Base-by-base conservation (phyloP, 2,329 filamentous ascomycete genomes). In the Diaporthe sp. region DNA sequence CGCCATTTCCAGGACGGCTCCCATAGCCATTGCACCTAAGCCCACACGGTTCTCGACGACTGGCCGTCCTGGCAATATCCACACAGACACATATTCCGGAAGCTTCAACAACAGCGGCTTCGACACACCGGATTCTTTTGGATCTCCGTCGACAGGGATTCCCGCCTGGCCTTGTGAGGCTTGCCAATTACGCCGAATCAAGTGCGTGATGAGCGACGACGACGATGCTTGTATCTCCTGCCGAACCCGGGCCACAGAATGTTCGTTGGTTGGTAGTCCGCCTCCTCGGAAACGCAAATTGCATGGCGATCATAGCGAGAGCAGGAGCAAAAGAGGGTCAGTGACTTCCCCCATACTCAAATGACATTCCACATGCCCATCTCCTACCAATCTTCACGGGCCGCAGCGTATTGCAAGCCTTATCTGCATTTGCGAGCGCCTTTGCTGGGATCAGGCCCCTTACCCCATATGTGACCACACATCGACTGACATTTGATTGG, bases 241-340 rank as follows among this genome's bases (percentile, higher is more conserved):
- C 84, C 93, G 94, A 82, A 92, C 93, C 82, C 92, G 93, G 84
- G 93, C 92, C 80, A 91, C 94, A 81, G 92, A 95, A 79, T 97
- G 94, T 84, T 96, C 94, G 58, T 92, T 96, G 82, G 88, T 92
- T 69, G 92, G 93, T 78, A 95, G 93, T 83, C 94, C 94, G 34
- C 92, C 92, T 81, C 92, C 93, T 74, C 91, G 94, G 79, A 97
- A 97, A 87, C 90, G 95, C 82, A 96, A 96, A 87, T 86, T 94
- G 77, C 91, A 93, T 84, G 89, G 91, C 80, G 90, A 92, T 79
- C 86, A 88, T 76, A 90, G 92, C 78, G 91, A 93, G 77, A 88
- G 86, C 78, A 85, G 87, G 78, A 89, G 89, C 81, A 94, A 94
- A 85, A 90, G 92, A 89, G 93, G 93, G 93, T 94, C 88, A 87